Percentiles rank a stretch among this genome's conserved stretches.
These are phyloP conservation scores for Rhododendron molle DNA, from an alignment of 148 eudicot species.

Conservation along the genomic window DNA sequence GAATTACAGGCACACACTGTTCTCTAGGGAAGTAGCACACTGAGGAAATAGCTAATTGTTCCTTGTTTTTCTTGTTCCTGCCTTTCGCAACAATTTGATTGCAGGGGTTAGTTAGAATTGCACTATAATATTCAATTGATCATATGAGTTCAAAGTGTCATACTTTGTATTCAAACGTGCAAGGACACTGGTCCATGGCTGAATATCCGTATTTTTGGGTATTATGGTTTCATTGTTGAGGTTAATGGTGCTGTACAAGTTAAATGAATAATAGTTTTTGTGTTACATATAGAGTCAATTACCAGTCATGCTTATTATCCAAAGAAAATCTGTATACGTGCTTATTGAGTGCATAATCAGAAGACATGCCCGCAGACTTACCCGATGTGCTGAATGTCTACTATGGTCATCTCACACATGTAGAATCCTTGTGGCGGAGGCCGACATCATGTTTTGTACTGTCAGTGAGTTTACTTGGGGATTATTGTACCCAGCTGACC, in stretches of 20 bases:
- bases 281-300: too few species aligned
- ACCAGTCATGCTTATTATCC: neutral
- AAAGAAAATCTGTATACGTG: neutral
- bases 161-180: neutral
- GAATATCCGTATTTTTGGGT: neutral
- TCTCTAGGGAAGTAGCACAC: neutral
- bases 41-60: neutral
- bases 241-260: neutral
- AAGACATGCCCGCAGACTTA: neutral
- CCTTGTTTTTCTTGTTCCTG: neutral
- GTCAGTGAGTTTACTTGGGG: neutral
- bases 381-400: neutral
- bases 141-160: neutral
- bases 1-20: neutral
- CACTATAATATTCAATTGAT: neutral
- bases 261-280: neutral
- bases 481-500: constrained; percentile 1
- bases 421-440: neutral
- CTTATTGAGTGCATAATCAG: neutral
- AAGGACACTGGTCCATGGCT: neutral
- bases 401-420: neutral
- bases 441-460: neutral
- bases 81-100: neutral
- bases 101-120: neutral
- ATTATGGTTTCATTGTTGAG: neutral